These are phyloP conservation scores for Boechera divaricarpa DNA, from an alignment of 345 rosid genomes.

Conservation along the genomic window DNA sequence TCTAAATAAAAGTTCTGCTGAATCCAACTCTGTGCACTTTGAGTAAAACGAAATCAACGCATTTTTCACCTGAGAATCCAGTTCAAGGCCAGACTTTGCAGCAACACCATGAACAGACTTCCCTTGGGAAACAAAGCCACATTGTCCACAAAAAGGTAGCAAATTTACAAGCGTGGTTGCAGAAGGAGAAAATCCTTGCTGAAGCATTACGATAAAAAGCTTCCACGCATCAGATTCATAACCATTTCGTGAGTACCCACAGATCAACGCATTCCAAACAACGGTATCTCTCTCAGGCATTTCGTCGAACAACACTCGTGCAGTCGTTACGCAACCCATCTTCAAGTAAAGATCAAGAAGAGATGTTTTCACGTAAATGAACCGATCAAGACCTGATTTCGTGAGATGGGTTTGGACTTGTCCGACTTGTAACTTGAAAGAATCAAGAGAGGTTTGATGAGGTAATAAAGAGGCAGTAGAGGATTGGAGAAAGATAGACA, in stretches of 20 bases:
- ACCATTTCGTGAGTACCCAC: slow-evolving; percentile 73
- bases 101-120: slow-evolving; percentile 66
- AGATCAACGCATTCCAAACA: slow-evolving; percentile 81
- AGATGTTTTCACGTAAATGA: slow-evolving; percentile 64
- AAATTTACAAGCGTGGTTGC: slow-evolving; percentile 61
- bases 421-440: slow-evolving; percentile 40
- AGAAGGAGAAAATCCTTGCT: slow-evolving; percentile 61
- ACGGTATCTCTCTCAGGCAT: slow-evolving; percentile 74
- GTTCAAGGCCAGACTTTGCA: slow-evolving; percentile 59
- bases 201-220: slow-evolving; percentile 60
- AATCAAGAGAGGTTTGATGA: slow-evolving; percentile 26
- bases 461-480: slow-evolving; percentile 28
- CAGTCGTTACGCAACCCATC: slow-evolving; percentile 48
- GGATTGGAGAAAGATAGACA: slow-evolving; percentile 61
- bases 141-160: slow-evolving; percentile 66
- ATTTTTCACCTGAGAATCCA: slow-evolving; percentile 63
- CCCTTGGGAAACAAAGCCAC: slow-evolving; percentile 60
- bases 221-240: slow-evolving; percentile 51
- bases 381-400: slow-evolving; percentile 59
- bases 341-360: slow-evolving; percentile 54
- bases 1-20: slow-evolving; percentile 57
- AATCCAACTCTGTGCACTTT: slow-evolving; percentile 60
- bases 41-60: slow-evolving; percentile 69
- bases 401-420: slow-evolving; percentile 62
- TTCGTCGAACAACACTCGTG: slow-evolving; percentile 61